Evolutionary conservation across 768 basidiomycete genomes (phyloP), one percentile per base, ranked within the genome.

Genomic region (Boletus rex-veris): DNA sequence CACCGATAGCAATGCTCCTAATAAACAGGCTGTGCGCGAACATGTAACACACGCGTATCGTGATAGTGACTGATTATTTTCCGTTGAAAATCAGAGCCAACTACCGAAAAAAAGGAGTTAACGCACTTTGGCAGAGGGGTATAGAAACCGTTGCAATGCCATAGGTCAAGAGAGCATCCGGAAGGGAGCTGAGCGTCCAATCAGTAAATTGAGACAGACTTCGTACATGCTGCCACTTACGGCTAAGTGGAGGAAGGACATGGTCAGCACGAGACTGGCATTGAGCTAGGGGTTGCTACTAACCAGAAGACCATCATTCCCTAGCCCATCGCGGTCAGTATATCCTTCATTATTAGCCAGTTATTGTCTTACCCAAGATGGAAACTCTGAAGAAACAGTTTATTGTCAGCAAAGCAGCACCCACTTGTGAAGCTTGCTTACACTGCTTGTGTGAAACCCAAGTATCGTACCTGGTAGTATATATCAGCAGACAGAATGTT

Each of bases 41-140:
- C 8, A 65, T n/a, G 41, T 41, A 56, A 64, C 64, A 65, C 15
- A 61, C 56, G 12, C 64, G 64, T 15, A 53, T 39, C 8, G 48
- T 55, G 30, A 65, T 49, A 26, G 48, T 41, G 5, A 38, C 63
- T 64, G n/a, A 28, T 28, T 2, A n/a, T 19, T 18, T 31, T 40
- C 10, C 6, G n/a, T 14, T 9, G 7, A 42, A 41, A 26, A 35
- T 47, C 45, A 41, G 28, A 15, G 18, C n/a, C 28, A 38, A 10
- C 5, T 7, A 14, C 4, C 28, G 28, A 28, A 28, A 28, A 49
- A 5, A 31, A 11, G n/a, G 14, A 16, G 26, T 50, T 2, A 36
- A 45, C 43, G 10, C 12, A 30, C 64, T 53, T 64, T 65, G 64
- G 36, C 62, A 64, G n/a, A 66, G 24, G 4, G 9, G 2, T n/a